phyloP scores from a whole-genome alignment of 805 yeast species.

The Lipomyces sp. region DNA sequence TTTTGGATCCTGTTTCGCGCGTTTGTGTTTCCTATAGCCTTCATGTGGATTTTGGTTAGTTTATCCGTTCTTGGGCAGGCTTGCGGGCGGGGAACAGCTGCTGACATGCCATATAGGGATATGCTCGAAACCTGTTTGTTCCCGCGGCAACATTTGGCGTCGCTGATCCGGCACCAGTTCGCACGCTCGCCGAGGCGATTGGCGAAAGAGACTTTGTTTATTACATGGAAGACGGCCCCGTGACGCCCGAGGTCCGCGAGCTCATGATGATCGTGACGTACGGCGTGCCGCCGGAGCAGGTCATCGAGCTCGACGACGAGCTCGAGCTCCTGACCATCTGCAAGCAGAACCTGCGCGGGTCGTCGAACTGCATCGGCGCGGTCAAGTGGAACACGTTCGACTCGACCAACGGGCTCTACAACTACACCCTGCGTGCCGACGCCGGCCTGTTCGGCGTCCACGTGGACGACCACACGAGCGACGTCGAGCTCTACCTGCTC shows the following conservation, averaged over 20 bases:
- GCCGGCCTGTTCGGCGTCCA: conserved; percentile 35
- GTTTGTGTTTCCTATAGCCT: conserved; percentile 36
- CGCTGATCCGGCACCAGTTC: conserved; percentile 33
- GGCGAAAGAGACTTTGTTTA: conserved; percentile 34
- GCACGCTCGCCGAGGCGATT: conserved; percentile 30
- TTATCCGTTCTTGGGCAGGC: no score
- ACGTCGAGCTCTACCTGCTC: conserved; percentile 35
- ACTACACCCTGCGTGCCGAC: conserved; percentile 39
- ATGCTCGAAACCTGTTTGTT: conserved; percentile 36
- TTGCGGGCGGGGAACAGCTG: no score
- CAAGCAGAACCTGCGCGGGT: conserved; percentile 36
- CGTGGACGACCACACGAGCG: conserved; percentile 33
- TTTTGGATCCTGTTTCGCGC: conserved; percentile 38
- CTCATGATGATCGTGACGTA: conserved; percentile 34
- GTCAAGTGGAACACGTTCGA: conserved; percentile 38
- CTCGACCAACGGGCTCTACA: conserved; percentile 31
- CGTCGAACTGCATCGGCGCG: conserved; percentile 38
- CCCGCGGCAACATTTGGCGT: conserved; percentile 38
- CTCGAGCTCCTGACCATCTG: conserved; percentile 34
- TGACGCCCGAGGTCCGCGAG: conserved; percentile 34
- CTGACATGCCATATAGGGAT: no score
- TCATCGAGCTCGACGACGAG: conserved; percentile 29
- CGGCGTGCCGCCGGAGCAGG: conserved; percentile 35
- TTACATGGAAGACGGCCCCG: conserved; percentile 29
- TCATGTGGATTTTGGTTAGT: conserved; percentile 37